Evolutionary conservation across 2,329 filamentous ascomycete species (phyloP).

Genomic region (Aspergillus tamarii): DNA sequence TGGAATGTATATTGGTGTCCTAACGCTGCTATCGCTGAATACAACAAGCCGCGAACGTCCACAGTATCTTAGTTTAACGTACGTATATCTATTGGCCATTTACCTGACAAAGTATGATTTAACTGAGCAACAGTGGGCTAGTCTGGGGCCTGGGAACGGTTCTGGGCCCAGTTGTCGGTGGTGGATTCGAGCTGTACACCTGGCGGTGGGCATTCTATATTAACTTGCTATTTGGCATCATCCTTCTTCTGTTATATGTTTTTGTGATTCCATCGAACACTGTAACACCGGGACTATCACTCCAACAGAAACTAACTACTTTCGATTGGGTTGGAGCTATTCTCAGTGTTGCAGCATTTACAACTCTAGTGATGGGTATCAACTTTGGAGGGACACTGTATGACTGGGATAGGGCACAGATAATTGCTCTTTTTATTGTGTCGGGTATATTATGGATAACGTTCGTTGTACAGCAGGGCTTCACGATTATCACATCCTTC

Average conservation of each 20-base stretch:
- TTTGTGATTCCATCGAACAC: constrained; percentile 44
- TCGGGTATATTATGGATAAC: constrained; percentile 49
- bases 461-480: constrained; percentile 53
- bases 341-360: constrained; percentile 47
- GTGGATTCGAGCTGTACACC: constrained; percentile 14
- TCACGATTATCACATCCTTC: constrained; percentile 48
- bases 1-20: constrained; percentile 35
- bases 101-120: accelerated
- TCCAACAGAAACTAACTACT: constrained; percentile 29
- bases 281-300: constrained; percentile 24
- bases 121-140: constrained; percentile 24
- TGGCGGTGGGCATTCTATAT: constrained; percentile 56
- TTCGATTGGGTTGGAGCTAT: constrained; percentile 54
- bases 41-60: constrained; percentile 21
- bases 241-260: constrained; percentile 49
- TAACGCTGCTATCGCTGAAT: constrained; percentile 28
- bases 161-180: constrained; percentile 33
- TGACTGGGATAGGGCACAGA: constrained; percentile 47
- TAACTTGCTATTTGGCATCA: constrained; percentile 54
- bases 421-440: constrained; percentile 26
- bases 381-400: constrained; percentile 56
- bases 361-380: constrained; percentile 48
- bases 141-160: constrained; percentile 42
- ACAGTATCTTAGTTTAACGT: constrained; percentile 36
- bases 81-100: not conserved